Evolutionary conservation across 352 stramenopile genomes (phyloP).

Genomic region (Plasmopara halstedii): DNA sequence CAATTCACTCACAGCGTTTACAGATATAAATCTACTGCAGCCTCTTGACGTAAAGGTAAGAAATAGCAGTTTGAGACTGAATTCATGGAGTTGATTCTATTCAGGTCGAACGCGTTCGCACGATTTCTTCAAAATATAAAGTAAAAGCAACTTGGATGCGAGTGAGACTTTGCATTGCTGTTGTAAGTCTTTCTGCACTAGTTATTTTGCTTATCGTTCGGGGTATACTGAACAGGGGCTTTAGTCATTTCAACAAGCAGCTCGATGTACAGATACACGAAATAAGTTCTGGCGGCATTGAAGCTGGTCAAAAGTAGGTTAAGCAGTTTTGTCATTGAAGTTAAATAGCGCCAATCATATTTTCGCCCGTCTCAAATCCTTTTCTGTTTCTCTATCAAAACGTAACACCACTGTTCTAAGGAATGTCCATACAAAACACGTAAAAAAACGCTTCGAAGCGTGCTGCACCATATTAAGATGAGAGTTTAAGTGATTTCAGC

Average conservation of each 20-base stretch:
- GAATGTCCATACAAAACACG: slow-evolving; percentile 19
- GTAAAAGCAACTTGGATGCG: slow-evolving; percentile 54
- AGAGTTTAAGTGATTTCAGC: slow-evolving; percentile 51
- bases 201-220: background rate
- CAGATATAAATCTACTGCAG: too few species aligned
- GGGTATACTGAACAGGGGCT: slow-evolving; percentile 41
- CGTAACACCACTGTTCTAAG: slow-evolving; percentile 5
- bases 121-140: slow-evolving; percentile 7
- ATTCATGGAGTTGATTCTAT: too few species aligned
- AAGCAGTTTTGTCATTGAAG: slow-evolving; percentile 33
- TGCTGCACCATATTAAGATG: slow-evolving; percentile 51
- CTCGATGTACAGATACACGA: slow-evolving; percentile 52
- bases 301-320: slow-evolving; percentile 18
- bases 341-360: slow-evolving; percentile 31
- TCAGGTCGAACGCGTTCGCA: too few species aligned
- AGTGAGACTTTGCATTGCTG: slow-evolving; percentile 46
- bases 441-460: slow-evolving; percentile 29
- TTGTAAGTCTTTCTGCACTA: slow-evolving; percentile 22
- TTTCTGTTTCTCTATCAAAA: slow-evolving; percentile 30
- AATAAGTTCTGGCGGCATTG: slow-evolving; percentile 46
- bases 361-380: slow-evolving; percentile 31
- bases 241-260: slow-evolving; percentile 59
- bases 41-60: too few species aligned
- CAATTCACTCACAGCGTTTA: too few species aligned
- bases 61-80: too few species aligned